These are phyloP conservation scores for Backusella parvicylindrica DNA, from an alignment of 192 early-diverging fungal species.

Conservation along the genomic window DNA sequence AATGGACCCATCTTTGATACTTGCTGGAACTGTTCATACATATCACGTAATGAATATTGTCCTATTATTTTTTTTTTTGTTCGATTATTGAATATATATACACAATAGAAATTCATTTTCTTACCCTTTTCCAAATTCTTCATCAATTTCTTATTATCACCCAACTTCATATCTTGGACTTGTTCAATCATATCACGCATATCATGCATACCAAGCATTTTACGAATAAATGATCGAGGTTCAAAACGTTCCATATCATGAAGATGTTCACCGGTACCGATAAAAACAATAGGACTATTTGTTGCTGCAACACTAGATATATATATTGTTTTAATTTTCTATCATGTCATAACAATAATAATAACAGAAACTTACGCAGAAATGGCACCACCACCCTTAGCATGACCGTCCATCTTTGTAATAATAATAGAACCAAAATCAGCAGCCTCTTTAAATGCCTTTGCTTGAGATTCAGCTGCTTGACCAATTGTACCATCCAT, in stretches of 20 bases:
- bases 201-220: conserved; percentile 96
- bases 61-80: conserved; percentile 35
- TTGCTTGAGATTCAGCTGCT: conserved; percentile 90
- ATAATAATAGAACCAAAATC: conserved; percentile 95
- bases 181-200: conserved; percentile 83
- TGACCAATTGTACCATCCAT: conserved; percentile 99
- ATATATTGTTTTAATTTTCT: not conserved
- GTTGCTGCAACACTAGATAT: conserved; percentile 83
- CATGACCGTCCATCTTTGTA: conserved; percentile 98
- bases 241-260: conserved; percentile 91
- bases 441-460: conserved; percentile 89
- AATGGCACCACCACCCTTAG: conserved; percentile 98
- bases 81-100: not conserved
- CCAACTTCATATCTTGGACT: conserved; percentile 84
- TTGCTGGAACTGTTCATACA: conserved; percentile 90
- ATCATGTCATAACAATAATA: not conserved
- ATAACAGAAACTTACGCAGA: conserved; percentile 61
- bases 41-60: conserved; percentile 86
- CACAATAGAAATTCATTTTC: not conserved
- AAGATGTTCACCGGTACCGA: conserved; percentile 96
- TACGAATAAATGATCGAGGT: conserved; percentile 85
- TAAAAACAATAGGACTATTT: conserved; percentile 89
- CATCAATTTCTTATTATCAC: conserved; percentile 84
- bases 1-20: conserved; percentile 91
- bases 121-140: conserved; percentile 81